A percentile compares a stretch with the other conserved stretches of the same genome.
Conservation (phyloP, 352 stramenopile genomes). For the Phytopythium oedochilum region DNA sequence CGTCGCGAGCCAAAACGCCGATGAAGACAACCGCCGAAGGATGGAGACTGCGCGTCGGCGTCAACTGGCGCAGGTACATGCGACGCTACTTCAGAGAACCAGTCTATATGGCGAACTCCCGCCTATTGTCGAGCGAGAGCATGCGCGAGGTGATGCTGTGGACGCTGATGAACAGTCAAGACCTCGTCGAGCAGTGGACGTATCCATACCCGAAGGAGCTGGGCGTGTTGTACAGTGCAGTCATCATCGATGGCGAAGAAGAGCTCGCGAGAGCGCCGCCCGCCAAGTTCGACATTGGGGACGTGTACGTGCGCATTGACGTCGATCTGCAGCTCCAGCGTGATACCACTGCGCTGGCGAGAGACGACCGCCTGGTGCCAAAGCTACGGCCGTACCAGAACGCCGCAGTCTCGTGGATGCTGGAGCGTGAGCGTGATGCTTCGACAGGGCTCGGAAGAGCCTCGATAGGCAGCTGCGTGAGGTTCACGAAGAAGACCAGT, state of each 20-base stretch:
- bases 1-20: background rate
- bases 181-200: slow-evolving; percentile 15
- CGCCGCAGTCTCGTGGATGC: slow-evolving; percentile 95
- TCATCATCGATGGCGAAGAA: slow-evolving; percentile 10
- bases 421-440: slow-evolving; percentile 37
- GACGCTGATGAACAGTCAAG: slow-evolving; percentile 30
- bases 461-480: background rate
- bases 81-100: slow-evolving; percentile 1
- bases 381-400: slow-evolving; percentile 95
- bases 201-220: slow-evolving; percentile 54
- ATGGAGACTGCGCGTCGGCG: slow-evolving; percentile 9
- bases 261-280: slow-evolving; percentile 14
- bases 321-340: slow-evolving; percentile 25
- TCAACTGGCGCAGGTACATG: slow-evolving; percentile 37
- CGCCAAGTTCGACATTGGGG: slow-evolving; percentile 16
- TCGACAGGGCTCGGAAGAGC: too few species aligned
- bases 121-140: slow-evolving; percentile 1
- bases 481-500: background rate
- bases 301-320: slow-evolving; percentile 56
- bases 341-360: slow-evolving; percentile 59
- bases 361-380: slow-evolving; percentile 47
- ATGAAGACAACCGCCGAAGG: background rate
- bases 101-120: background rate
- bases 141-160: slow-evolving; percentile 60
- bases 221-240: slow-evolving; percentile 30